Base-by-base conservation (phyloP, 2,329 filamentous ascomycete genomes). In the Alternaria metachromatica region DNA sequence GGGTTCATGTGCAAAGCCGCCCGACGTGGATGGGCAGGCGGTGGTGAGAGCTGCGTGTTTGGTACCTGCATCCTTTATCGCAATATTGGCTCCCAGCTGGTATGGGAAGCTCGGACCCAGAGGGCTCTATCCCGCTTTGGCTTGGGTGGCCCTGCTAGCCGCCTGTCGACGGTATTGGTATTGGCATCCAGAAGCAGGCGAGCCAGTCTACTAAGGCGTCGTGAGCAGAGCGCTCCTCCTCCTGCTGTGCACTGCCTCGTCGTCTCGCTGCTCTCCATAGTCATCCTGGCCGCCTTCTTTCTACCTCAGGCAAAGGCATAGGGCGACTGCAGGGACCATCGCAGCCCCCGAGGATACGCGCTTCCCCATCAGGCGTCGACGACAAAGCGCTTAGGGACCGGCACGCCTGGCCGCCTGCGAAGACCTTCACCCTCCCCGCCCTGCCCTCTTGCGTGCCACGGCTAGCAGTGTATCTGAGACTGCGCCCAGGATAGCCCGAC, bases 391-490 rank as follows among this genome's bases (percentile, higher is more conserved):
- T 63, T 64, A 64, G 50, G 41, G 48, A 46, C 64, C 55, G 41
- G 51, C 25, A 45, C 43, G 46, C 21, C 55, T 60, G 56, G 54
- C 48, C 55, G 21, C 46, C 60, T 60, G 46, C 58, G 60, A 21
- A 37, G 63, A 26, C 50, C 59, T 33, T 61, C 51, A 8, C 50
- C 46, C 64, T 53, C 60, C 61, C 54, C 59, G 62, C 51, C 56
- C 28, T 50, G 48, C 56, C 26, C 33, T 30, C 26, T 43, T 18
- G 23, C 30, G 55, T 50, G 28, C 60, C 61, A 44, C 60, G 20
- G 28, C 67, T 54, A 59, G 61, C 62, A 41, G 50, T 69, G 57
- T 61, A 67, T 69, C 74, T 74, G 72, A 75, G 56, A 73, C 72
- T 64, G 57, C 43, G 59, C 62, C 58, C 50, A 53, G 49, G 28